Base-by-base conservation (phyloP, 164 flowering plant species). In the Stephania cephalantha region DNA sequence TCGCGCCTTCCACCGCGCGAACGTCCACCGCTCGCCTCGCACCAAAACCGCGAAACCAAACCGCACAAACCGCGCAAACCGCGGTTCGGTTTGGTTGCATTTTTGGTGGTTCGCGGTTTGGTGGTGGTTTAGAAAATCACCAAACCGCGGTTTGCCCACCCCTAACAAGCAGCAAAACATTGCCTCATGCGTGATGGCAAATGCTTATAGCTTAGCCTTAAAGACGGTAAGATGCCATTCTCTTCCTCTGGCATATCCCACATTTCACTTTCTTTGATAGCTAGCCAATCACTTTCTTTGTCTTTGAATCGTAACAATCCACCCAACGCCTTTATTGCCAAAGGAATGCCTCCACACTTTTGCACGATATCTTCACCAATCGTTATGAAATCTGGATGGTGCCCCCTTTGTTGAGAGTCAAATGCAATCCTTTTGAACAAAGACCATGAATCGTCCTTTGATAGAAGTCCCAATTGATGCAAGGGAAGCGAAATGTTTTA, bases 311-410 rank as follows among this genome's bases (percentile, higher is more conserved):
- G 69, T 68, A 80, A 7, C 11, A 74, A 68, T 3, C 75, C 35
- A n/a, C 77, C 79, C 0, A 79, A 7, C 9, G 46, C 17, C 70
- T 76, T 79, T 17, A 52, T 78, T 3, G 74, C 76, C 1, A 79
- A 53, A 6, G 81, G 81, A 5, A 79, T 30, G 29, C 81, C 78
- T 15, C 46, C 29, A 29, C 81, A 79, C 29, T 75, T 79, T 31
- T 6, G 7, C 52, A 15, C 70, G 11, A 64, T 48, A 10, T 71
- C 61, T 20, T 31, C 22, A 11, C 70, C 74, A 13, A 72, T 72
- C 9, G 29, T 7, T 46, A 55, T n/a, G 30, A 73, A 31, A 4
- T n/a, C 44, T 31, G 46, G 68, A 13, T 55, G 1, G 1, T 15
- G 15, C 44, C 31, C 35, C 61, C 68, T 20, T 35, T 42, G 0